Evolutionary conservation across 768 basidiomycete genomes (phyloP).

Genomic region (Macrolepiota dolichaula): DNA sequence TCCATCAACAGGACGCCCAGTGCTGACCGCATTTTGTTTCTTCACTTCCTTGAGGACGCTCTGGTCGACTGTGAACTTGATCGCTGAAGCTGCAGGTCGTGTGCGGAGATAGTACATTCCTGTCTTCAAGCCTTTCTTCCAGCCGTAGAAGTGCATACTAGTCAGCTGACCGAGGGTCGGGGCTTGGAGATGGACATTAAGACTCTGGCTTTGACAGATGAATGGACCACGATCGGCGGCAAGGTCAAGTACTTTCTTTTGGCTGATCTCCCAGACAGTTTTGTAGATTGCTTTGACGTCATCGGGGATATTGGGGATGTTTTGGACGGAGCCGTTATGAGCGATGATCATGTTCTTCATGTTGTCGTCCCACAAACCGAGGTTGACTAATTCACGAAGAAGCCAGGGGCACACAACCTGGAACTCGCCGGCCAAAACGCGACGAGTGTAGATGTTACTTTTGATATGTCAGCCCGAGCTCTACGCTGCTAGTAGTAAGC

Average conservation of each 20-base stretch:
- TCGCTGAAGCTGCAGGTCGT: conserved; percentile 90
- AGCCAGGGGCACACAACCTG: conserved; percentile 99
- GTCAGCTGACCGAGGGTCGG: conserved; percentile 92
- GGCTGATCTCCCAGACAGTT: conserved; percentile 99
- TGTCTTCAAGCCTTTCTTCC: conserved; percentile 99
- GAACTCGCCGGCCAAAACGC: conserved; percentile 99
- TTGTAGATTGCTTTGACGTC: conserved; percentile 98
- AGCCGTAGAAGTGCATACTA: conserved; percentile 98
- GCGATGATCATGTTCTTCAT: conserved; percentile 99
- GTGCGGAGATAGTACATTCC: conserved; percentile 99
- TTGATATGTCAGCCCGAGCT: conserved; percentile 9
- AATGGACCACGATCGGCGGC: conserved; percentile 98
- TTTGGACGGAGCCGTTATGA: conserved; percentile 86
- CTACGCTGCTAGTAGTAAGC: neutral
- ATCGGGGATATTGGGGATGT: conserved; percentile 83
- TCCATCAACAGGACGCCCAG: conserved; percentile 19
- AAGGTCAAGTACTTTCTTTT: conserved; percentile 97
- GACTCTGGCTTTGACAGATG: conserved; percentile 93
- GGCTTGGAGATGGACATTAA: conserved; percentile 90
- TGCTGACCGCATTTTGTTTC: conserved; percentile 36
- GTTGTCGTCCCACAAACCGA: conserved; percentile 93
- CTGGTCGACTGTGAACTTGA: conserved; percentile 96
- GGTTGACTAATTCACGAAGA: conserved; percentile 94
- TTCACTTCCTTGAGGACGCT: conserved; percentile 65
- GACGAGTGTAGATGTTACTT: conserved; percentile 98